These are phyloP conservation scores for Pyricularia sp. DNA, from an alignment of 2,329 filamentous ascomycete species.

Conservation along the genomic window DNA sequence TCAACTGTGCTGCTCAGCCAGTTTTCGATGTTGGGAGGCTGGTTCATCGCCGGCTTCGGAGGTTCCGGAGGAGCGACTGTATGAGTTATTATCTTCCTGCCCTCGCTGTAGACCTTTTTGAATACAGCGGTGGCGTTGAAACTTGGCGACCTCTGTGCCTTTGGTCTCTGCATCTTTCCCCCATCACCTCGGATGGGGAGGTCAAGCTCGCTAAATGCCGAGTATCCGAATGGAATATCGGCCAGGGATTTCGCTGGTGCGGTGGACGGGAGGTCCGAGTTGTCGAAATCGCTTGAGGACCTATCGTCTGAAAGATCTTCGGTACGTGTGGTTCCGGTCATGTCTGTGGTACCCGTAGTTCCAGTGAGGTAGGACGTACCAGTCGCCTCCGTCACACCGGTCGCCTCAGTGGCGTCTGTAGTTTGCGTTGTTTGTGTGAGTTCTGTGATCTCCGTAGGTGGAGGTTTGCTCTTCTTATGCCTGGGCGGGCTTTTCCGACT, in stretches of 20 bases:
- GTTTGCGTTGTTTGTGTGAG: not conserved
- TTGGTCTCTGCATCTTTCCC: conserved; percentile 31
- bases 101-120: conserved; percentile 54
- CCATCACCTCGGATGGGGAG: conserved; percentile 39
- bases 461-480: conserved; percentile 6
- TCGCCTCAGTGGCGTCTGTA: conserved; percentile 1
- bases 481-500: conserved; percentile 4
- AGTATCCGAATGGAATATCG: conserved; percentile 55
- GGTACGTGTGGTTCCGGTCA: conserved; percentile 11
- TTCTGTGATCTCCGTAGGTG: conserved; percentile 7
- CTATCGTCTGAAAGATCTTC: conserved; percentile 17
- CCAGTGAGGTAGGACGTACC: conserved; percentile 2
- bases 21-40: conserved; percentile 55
- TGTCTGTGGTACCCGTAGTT: conserved; percentile 4
- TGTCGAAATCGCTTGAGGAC: conserved; percentile 16
- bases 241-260: conserved; percentile 42
- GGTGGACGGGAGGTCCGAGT: conserved; percentile 29
- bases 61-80: conserved; percentile 39
- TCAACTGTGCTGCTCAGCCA: conserved; percentile 56
- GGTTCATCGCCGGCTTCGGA: conserved; percentile 37
- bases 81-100: conserved; percentile 56
- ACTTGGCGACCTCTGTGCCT: conserved; percentile 44
- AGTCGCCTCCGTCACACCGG: not conserved
- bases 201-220: conserved; percentile 57
- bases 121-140: conserved; percentile 52